Evolutionary conservation across 225 moss, liverwort and hornwort species (phyloP).

Genomic region (Pseudisothecium myosuroides): DNA sequence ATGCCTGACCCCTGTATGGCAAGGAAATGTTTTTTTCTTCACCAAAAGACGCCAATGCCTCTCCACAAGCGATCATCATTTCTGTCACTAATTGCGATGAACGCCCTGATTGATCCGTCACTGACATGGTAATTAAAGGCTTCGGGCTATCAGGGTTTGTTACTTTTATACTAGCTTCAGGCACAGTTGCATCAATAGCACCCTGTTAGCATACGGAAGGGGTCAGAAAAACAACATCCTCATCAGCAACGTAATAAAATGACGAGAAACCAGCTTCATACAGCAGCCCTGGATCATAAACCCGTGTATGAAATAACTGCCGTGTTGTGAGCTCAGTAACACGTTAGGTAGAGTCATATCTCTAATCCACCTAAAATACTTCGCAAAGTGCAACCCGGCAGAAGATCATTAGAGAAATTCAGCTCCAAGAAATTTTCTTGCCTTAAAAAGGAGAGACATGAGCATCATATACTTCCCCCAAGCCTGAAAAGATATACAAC

Average conservation of each 20-base stretch:
- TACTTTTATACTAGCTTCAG: constrained; percentile 73
- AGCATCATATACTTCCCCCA: background rate
- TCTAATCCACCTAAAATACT: background rate
- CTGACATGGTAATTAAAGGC: constrained; percentile 51
- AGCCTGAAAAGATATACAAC: background rate
- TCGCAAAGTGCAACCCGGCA: background rate
- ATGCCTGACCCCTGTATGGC: constrained; percentile 85
- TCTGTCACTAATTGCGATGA: constrained; percentile 77
- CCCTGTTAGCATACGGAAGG: constrained; percentile 44
- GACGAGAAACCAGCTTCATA: background rate
- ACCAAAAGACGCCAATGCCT: constrained; percentile 73
- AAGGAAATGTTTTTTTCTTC: constrained; percentile 60
- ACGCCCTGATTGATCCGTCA: constrained; percentile 59
- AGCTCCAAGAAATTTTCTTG: background rate
- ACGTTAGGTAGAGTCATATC: background rate
- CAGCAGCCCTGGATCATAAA: background rate
- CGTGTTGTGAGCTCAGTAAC: background rate
- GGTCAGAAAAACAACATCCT: background rate
- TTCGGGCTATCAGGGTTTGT: constrained; percentile 42
- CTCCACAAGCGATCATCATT: constrained; percentile 99
- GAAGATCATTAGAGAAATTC: background rate
- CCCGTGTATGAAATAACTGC: background rate
- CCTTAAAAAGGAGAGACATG: background rate
- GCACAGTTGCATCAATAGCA: constrained; percentile 59
- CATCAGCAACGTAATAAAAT: background rate